Percentiles rank a stretch among this genome's conserved stretches.
Conservation (phyloP, 352 stramenopile species). For the Thraustotheca clavata region DNA sequence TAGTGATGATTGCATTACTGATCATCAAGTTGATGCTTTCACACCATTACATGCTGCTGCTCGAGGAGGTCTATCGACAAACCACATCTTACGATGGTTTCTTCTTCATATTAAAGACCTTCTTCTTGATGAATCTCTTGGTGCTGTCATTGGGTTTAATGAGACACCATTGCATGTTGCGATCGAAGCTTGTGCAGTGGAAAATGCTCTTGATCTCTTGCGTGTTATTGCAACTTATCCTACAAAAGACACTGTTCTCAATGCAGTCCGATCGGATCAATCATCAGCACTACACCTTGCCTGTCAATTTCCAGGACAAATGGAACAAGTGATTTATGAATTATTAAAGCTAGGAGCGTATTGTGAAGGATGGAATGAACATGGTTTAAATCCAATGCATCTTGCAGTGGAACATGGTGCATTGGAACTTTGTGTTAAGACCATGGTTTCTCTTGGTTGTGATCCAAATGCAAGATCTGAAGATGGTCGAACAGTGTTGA, state of each 20-base stretch:
- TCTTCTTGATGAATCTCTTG: constrained; percentile 20
- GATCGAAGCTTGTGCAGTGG: constrained; percentile 28
- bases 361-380: constrained; percentile 40
- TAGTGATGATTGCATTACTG: constrained; percentile 24
- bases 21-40: constrained; percentile 29
- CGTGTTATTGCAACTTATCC: constrained; percentile 20
- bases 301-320: constrained; percentile 31
- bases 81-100: constrained; percentile 31
- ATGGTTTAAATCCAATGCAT: constrained; percentile 44
- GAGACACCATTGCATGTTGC: constrained; percentile 43
- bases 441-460: constrained; percentile 38
- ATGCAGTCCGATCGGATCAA: constrained; percentile 25
- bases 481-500: constrained; percentile 33
- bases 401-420: constrained; percentile 38
- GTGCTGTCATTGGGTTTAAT: constrained; percentile 23
- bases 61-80: constrained; percentile 31
- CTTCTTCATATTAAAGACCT: constrained; percentile 32
- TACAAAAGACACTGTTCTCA: background rate
- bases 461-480: constrained; percentile 63
- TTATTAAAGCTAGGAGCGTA: constrained; percentile 39
- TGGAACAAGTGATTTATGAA: constrained; percentile 34
- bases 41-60: constrained; percentile 40
- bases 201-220: constrained; percentile 40
- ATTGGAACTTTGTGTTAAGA: constrained; percentile 33
- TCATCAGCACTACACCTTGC: constrained; percentile 43